Evolutionary conservation across 495 filamentous ascomycete species (phyloP).

Genomic region (Penicillium steckii): DNA sequence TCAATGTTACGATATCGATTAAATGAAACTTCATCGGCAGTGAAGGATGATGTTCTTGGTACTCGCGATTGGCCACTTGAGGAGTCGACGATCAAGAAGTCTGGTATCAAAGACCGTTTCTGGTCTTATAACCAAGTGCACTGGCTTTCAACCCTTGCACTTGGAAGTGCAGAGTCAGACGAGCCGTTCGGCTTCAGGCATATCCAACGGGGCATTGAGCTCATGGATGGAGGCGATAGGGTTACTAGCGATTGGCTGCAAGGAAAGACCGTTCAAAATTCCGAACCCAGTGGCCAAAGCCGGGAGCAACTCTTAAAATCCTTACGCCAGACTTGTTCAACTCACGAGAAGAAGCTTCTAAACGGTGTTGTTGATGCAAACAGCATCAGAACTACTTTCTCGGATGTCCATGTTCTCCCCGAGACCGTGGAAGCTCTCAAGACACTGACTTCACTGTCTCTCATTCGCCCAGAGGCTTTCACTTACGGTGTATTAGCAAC

Average conservation of each 20-base stretch:
- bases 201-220: conserved; percentile 36
- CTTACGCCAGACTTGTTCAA: conserved; percentile 57
- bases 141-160: conserved; percentile 57
- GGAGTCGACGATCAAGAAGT: conserved; percentile 32
- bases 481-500: conserved; percentile 91
- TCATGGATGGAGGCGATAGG: conserved; percentile 36
- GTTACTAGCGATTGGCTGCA: conserved; percentile 40
- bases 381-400: conserved; percentile 81
- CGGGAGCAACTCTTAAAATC: conserved; percentile 37
- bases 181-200: conserved; percentile 41
- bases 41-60: conserved; percentile 35
- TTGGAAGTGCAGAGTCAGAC: conserved; percentile 51
- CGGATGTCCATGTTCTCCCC: conserved; percentile 74
- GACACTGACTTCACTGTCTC: conserved; percentile 82
- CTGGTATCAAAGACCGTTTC: conserved; percentile 50
- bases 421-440: conserved; percentile 88
- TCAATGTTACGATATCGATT: conserved; percentile 58
- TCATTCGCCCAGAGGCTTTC: conserved; percentile 90
- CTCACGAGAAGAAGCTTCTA: conserved; percentile 79
- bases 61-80: conserved; percentile 39
- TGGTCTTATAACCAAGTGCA: conserved; percentile 62
- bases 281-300: conserved; percentile 26
- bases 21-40: conserved; percentile 28
- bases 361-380: conserved; percentile 77
- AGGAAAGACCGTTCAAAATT: conserved; percentile 29